phyloP scores from a whole-genome alignment of 2,329 filamentous ascomycete species.

The Botrytis medusae region DNA sequence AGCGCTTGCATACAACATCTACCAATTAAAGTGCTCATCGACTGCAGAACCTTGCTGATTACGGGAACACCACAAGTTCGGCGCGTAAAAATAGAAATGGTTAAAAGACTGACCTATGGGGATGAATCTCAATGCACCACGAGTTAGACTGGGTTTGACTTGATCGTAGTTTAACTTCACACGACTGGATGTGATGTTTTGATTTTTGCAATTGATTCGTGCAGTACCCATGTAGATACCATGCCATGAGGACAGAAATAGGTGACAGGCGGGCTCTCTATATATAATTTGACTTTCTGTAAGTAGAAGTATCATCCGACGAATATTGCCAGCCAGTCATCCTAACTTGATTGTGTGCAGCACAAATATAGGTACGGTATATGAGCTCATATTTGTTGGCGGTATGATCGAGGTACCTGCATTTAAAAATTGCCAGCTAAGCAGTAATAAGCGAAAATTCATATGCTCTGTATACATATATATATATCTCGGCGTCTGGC shows the following conservation, averaged over 20 bases:
- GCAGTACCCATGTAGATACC: constrained; percentile 7
- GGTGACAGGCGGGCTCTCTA: constrained; percentile 3
- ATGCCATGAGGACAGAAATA: not conserved
- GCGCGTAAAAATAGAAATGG: constrained; percentile 22
- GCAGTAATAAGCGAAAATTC: not conserved
- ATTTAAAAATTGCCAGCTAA: not conserved
- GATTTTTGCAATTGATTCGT: constrained; percentile 4
- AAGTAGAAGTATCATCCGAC: constrained; percentile 1
- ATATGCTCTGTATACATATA: not conserved
- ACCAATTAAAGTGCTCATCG: constrained; percentile 15
- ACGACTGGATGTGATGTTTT: constrained; percentile 21
- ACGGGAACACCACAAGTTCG: constrained; percentile 1
- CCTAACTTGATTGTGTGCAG: not conserved
- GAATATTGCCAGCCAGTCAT: not conserved
- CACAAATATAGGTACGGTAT: not conserved
- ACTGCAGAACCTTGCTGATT: constrained; percentile 17
- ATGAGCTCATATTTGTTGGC: not conserved
- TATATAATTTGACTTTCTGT: constrained; percentile 8
- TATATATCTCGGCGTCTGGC: not conserved
- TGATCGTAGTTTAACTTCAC: not conserved
- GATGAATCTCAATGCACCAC: not conserved
- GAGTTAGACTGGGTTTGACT: constrained; percentile 13
- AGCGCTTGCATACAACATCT: constrained; percentile 18
- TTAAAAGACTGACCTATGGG: not conserved
- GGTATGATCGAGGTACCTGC: constrained; percentile 1